phyloP scores from a whole-genome alignment of 148 eudicot species.

The Simmondsia chinensis region DNA sequence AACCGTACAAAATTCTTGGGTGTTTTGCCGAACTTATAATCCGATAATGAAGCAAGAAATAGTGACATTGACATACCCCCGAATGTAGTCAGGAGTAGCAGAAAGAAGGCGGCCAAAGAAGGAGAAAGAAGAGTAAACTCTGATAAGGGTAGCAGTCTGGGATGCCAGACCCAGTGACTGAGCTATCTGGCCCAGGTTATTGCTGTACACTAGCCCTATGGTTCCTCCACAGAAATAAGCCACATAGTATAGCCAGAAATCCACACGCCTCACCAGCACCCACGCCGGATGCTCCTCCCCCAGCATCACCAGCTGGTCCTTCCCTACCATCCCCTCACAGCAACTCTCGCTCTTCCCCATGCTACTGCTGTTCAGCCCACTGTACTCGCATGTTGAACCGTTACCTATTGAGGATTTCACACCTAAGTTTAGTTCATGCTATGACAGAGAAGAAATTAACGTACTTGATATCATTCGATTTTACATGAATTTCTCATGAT shows the following conservation, averaged over 20 bases:
- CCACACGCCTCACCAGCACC: slow-evolving; percentile 46
- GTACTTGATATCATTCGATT: too few species aligned
- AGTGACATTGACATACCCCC: slow-evolving; percentile 41
- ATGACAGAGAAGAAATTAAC: too few species aligned
- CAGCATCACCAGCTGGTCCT: slow-evolving; percentile 55
- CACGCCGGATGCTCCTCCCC: slow-evolving; percentile 69
- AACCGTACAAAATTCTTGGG: too few species aligned
- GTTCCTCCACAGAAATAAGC: slow-evolving; percentile 95
- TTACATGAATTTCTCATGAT: too few species aligned
- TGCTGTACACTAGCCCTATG: slow-evolving; percentile 76
- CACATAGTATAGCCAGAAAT: slow-evolving; percentile 80
- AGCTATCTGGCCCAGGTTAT: slow-evolving; percentile 84
- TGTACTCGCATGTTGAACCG: too few species aligned
- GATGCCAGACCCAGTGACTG: slow-evolving; percentile 67
- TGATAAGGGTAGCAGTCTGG: slow-evolving; percentile 48
- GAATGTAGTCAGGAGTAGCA: slow-evolving; percentile 68
- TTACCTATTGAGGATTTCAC: too few species aligned
- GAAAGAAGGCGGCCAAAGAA: slow-evolving; percentile 88
- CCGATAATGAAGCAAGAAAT: not conserved
- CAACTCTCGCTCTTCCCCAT: slow-evolving; percentile 18
- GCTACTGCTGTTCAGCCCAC: too few species aligned
- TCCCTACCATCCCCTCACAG: slow-evolving; percentile 26
- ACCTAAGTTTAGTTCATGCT: too few species aligned
- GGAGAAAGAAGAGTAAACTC: slow-evolving; percentile 82
- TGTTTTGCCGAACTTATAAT: too few species aligned